phyloP scores from a whole-genome alignment of 2,329 filamentous ascomycete genomes.

The Ophiostoma perfectum region DNA sequence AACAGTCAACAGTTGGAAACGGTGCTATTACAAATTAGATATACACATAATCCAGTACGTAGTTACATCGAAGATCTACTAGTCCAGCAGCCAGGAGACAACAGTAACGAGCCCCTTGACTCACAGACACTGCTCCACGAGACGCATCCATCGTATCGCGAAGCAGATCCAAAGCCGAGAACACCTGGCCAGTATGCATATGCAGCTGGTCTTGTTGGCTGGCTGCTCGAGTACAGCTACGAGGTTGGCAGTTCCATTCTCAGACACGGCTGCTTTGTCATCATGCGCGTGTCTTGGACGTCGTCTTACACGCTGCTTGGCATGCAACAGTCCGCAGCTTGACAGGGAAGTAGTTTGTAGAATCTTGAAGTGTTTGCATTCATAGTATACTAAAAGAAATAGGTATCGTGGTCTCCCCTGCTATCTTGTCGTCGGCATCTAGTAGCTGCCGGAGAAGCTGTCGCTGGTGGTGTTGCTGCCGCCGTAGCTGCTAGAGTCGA shows the following conservation, averaged over 20 bases:
- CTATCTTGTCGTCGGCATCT: neutral
- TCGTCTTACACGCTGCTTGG: slow-evolving; percentile 5
- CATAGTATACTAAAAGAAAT: neutral
- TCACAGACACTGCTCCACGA: too few species aligned
- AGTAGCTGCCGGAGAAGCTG: slow-evolving; percentile 11
- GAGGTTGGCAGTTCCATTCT: neutral
- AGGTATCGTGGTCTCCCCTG: neutral
- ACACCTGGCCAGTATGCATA: neutral
- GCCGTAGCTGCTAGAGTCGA: slow-evolving; percentile 16
- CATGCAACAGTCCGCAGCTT: neutral
- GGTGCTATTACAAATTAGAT: too few species aligned
- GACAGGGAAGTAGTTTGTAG: neutral
- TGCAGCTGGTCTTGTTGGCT: neutral
- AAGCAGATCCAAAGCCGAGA: neutral
- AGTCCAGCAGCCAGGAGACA: too few species aligned
- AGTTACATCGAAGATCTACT: too few species aligned
- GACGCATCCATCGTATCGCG: too few species aligned
- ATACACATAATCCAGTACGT: too few species aligned
- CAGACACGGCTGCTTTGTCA: neutral
- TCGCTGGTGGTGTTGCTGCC: slow-evolving; percentile 12
- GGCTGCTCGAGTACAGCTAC: neutral
- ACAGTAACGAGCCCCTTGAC: too few species aligned
- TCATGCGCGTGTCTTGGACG: neutral
- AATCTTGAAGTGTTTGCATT: neutral
- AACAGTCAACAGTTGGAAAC: too few species aligned